Base-by-base conservation (phyloP, 345 rosid genomes). In the Kernera saxatilis region DNA sequence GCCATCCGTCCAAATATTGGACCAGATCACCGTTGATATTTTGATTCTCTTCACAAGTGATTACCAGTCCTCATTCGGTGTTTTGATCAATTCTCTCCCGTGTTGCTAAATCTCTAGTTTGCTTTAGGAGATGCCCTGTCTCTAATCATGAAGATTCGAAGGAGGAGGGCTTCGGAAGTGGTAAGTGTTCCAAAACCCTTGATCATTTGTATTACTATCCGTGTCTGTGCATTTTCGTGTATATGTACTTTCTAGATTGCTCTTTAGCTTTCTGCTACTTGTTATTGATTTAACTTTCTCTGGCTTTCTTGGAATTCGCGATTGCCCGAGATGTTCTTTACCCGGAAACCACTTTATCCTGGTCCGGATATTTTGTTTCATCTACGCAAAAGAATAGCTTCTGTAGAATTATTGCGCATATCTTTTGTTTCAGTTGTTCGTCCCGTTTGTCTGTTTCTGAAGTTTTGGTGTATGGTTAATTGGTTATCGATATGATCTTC, bases 121-220 rank as follows among this genome's bases (percentile, higher is more conserved):
- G 40, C 49, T 72, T 60, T 70, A 30, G 62, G 86, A 83, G 73
- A 87, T 88, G 90, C 81, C 74, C 62, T 82, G 52, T 82, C 80
- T 77, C 62, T 61, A 74, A 74, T 69, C 66, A 93, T 88, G 97
- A 93, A 93, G 89, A 85, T 90, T 57, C 82, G 86, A 75, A 69
- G 86, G 65, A 75, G 88, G 86, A 87, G 93, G 82, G 81, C 88
- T 78, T 58, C 82, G 26, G 96, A 87, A 90, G 97, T 88, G 85
- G 98, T 93, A 40, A 82, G 89, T 84, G 26, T 32, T 52, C 25
- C 5, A 46, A 25, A 72, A 40, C 73, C 32, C 12, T 66, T 56
- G 27, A 50, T 74, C 64, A 41, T 22, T 17, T 46, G 2, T 18
- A 63, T 62, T 14, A 26, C 46, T 53, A 3, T 46, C 17, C 19